These are phyloP conservation scores for Aspergillus bridgeri DNA, from an alignment of 495 filamentous ascomycete species.

Conservation along the genomic window DNA sequence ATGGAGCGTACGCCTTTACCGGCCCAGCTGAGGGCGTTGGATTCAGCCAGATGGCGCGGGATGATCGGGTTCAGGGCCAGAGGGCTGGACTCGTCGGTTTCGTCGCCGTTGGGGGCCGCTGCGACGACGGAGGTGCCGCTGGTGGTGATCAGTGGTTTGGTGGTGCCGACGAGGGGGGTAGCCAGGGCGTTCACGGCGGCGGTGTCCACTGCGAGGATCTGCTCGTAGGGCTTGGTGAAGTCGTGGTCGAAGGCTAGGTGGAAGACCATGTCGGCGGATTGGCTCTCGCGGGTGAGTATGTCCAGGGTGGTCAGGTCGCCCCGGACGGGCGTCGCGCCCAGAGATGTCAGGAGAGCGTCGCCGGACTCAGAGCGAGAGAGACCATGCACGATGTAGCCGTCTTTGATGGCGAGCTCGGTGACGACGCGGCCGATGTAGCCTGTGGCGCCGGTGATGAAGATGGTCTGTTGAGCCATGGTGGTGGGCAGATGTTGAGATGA, in stretches of 20 bases:
- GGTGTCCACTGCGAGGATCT: constrained; percentile 27
- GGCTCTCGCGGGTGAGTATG: constrained; percentile 31
- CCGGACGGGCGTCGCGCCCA: constrained; percentile 30
- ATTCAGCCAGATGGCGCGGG: constrained; percentile 30
- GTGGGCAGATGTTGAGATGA: not conserved
- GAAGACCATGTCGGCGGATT: constrained; percentile 38
- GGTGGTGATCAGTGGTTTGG: constrained; percentile 40
- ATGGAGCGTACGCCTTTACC: constrained; percentile 30
- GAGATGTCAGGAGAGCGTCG: constrained; percentile 24
- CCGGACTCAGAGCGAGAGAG: constrained; percentile 38
- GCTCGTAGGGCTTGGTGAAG: constrained; percentile 32
- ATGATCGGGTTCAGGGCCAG: constrained; percentile 11
- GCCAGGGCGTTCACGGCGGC: constrained; percentile 38
- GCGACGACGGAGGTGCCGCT: constrained; percentile 36
- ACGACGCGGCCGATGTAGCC: constrained; percentile 46
- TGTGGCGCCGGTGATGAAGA: constrained; percentile 49
- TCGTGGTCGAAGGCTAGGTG: constrained; percentile 47
- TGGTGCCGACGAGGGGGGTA: constrained; percentile 26
- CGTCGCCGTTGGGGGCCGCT: constrained; percentile 21
- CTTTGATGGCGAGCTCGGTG: constrained; percentile 35
- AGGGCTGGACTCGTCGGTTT: constrained; percentile 29
- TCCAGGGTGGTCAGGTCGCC: constrained; percentile 38
- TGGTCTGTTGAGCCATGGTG: constrained; percentile 4
- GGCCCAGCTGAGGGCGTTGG: constrained; percentile 21
- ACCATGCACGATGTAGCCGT: constrained; percentile 40